Evolutionary conservation across 257 asterid species (phyloP).

Genomic region (Solanum neorickii): DNA sequence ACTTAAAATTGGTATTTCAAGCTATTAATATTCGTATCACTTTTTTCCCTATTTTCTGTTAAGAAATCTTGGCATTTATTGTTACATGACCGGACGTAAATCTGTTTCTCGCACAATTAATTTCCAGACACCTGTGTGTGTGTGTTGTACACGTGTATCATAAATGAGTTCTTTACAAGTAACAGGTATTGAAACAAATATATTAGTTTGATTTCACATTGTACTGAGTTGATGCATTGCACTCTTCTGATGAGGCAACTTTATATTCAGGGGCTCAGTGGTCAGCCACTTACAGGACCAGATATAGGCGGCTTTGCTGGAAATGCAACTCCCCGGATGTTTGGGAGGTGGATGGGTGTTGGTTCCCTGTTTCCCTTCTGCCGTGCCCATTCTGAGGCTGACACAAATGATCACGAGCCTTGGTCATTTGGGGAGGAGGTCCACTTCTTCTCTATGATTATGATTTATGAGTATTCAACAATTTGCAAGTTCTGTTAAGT

Average conservation of each 20-base stretch:
- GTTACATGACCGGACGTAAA: neutral
- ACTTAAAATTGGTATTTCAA: neutral
- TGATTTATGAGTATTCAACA: neutral
- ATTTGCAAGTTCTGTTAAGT: neutral
- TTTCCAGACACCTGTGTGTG: neutral
- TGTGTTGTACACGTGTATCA: neutral
- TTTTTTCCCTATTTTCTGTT: neutral
- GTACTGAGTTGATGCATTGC: neutral
- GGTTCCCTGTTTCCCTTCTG: constrained; percentile 93
- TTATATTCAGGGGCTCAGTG: constrained; percentile 73
- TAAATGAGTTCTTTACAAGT: neutral
- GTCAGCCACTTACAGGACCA: constrained; percentile 93
- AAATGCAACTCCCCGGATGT: constrained; percentile 85
- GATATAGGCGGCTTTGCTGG: constrained; percentile 99
- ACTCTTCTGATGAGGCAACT: neutral
- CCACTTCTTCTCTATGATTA: constrained; percentile 3
- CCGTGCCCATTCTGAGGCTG: constrained; percentile 90
- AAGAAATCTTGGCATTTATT: neutral
- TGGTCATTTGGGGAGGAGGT: constrained; percentile 99
- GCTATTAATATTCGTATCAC: neutral
- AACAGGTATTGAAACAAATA: neutral
- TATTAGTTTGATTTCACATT: neutral
- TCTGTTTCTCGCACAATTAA: neutral
- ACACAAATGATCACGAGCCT: constrained; percentile 80
- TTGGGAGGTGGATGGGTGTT: constrained; percentile 98